Conservation (phyloP, 768 basidiomycete species). For the Tubosaeta brunneosetosa region DNA sequence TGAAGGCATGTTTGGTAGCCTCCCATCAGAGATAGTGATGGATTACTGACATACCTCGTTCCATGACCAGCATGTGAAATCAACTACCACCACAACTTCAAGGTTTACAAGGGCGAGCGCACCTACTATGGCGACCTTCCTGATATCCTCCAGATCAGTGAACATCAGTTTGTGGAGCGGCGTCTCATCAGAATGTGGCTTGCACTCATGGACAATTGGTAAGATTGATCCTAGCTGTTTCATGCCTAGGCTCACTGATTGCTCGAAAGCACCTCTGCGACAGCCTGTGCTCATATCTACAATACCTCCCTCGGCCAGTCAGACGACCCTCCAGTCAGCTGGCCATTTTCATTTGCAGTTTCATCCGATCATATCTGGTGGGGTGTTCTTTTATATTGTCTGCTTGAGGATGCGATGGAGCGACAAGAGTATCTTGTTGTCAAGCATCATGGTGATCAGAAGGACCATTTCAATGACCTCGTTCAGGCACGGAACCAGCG, state of each 20-base stretch:
- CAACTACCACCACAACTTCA: constrained; percentile 6
- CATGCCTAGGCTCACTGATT: neutral
- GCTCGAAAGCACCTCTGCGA: neutral
- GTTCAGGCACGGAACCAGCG: neutral
- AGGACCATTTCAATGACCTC: neutral
- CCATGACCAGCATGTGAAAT: neutral
- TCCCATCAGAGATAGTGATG: neutral
- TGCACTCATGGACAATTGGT: constrained; percentile 1
- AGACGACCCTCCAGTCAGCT: neutral
- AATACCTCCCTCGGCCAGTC: neutral
- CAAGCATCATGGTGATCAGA: neutral
- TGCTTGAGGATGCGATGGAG: neutral
- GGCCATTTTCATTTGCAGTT: neutral
- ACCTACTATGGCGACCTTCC: neutral
- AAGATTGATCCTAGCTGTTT: no score
- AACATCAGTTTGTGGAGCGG: constrained; percentile 1
- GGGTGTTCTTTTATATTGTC: neutral
- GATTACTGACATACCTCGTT: no score
- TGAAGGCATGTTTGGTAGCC: neutral
- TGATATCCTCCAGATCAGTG: neutral
- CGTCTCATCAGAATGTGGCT: constrained; percentile 2
- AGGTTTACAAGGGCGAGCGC: neutral
- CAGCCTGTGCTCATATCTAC: neutral
- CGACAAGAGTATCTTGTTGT: neutral
- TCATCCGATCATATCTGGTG: neutral